These are phyloP conservation scores for Ceratocystis diversiconidia DNA, from an alignment of 2,329 filamentous ascomycete genomes.

Conservation along the genomic window DNA sequence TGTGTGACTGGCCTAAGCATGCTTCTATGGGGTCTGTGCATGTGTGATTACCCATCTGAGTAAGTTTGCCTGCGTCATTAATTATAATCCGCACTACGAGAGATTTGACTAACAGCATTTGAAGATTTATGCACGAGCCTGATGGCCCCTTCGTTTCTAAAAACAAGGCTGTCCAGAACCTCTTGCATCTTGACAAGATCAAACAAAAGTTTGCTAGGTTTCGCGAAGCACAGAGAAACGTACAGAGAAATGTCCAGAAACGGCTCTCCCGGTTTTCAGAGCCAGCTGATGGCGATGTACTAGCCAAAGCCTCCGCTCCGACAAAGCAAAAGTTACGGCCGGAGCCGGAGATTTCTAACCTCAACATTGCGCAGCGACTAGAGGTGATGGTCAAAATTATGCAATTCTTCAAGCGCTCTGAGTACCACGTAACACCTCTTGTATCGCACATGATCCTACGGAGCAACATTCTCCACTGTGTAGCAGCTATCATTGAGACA, in stretches of 20 bases:
- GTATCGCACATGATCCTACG: slow-evolving; percentile 7
- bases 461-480: background rate
- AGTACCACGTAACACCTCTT: background rate
- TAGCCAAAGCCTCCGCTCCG: background rate
- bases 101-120: background rate
- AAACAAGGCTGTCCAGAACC: background rate
- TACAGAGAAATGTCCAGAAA: background rate
- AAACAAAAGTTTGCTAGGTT: background rate
- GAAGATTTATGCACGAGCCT: background rate
- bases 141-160: background rate
- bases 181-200: background rate
- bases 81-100: background rate
- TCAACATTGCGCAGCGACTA: background rate
- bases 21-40: slow-evolving; percentile 5
- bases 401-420: background rate
- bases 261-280: background rate
- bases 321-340: background rate
- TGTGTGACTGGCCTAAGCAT: background rate
- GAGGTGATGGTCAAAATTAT: slow-evolving; percentile 5
- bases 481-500: slow-evolving; percentile 5
- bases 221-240: background rate
- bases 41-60: background rate
- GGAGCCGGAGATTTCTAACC: background rate
- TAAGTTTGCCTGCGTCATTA: background rate
- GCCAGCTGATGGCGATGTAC: background rate